Base-by-base conservation (phyloP, 352 stramenopile genomes). In the Thraustotheca clavata region DNA sequence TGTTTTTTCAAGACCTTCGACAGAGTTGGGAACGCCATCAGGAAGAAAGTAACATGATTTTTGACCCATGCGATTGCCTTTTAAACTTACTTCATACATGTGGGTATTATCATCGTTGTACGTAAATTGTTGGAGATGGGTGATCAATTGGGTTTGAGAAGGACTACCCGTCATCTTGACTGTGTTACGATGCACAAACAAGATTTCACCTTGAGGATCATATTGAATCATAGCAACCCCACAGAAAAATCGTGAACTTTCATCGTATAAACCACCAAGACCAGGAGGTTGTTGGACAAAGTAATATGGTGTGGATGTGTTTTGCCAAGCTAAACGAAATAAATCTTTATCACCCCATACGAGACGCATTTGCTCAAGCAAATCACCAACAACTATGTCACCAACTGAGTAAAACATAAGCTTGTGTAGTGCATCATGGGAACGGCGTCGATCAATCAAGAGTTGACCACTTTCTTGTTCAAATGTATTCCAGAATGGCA, bases 381-480 rank as follows among this genome's bases (percentile, higher is more conserved):
- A 52, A 9, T 49, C 46, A 11, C 57, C 57, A 3, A 52, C 43
- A 0, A 75, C 73, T 31, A 69, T 60, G 22, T 79, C 69, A 20
- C 74, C 70, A 6, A 72, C 65, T 0, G 69, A 76, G 62, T 87
- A 90, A 62, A 83, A 88, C 73, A 88, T 82, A 34, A 91, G 69
- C 4, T 71, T 71, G 22, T 87, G 79, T 43, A 91, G 59, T 1
- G 83, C 80, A 4, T 54, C 47, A 2, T 62, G n/a, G 55, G 87
- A 76, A 3, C 68, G 70, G 3, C 46, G 60, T 0, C 80, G 72
- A 59, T 92, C 69, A 12, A 92, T 74, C 18, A 92, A 49, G 41
- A 92, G 70, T 33, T 92, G 83, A 0, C 80, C 83, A 26, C 76
- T 87, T 59, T 92, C 83, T 65, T 92, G 83, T 65, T 92, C 83